A percentile compares a stretch with the other conserved stretches of the same genome.
phyloP scores from a whole-genome alignment of 441 rosid genomes.

The Sinapis alba region DNA sequence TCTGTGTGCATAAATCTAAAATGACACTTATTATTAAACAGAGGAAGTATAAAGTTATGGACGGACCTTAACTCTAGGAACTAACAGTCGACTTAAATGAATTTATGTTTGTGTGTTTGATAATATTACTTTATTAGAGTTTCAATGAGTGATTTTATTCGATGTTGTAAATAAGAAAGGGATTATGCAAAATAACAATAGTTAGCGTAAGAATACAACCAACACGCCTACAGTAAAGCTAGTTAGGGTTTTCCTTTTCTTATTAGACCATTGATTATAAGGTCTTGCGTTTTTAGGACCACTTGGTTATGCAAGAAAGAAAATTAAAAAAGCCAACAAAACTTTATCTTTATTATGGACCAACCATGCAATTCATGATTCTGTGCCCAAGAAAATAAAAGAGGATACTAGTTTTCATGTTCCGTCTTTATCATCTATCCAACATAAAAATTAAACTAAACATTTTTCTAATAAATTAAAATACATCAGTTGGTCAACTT shows the following conservation, averaged over 20 bases:
- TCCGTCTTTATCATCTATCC: conserved; percentile 31
- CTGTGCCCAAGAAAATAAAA: conserved; percentile 22
- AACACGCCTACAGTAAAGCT: background rate
- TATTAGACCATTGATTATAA: background rate
- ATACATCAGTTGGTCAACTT: conserved; percentile 30
- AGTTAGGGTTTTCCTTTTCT: background rate
- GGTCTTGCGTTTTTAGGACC: conserved; percentile 18
- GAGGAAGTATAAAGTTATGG: no score
- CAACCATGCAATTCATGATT: conserved; percentile 40
- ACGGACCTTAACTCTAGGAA: background rate
- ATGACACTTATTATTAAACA: no score
- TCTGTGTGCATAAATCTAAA: no score
- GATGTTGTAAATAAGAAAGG: background rate
- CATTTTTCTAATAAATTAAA: conserved; percentile 7
- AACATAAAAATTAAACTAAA: conserved; percentile 11
- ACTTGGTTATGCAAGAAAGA: conserved; percentile 5
- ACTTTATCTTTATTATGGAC: conserved; percentile 35
- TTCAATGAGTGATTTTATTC: background rate
- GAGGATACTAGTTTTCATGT: conserved; percentile 21
- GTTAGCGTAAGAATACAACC: background rate
- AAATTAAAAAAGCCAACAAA: conserved; percentile 1
- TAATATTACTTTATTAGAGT: background rate
- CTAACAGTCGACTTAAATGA: background rate
- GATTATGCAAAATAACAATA: background rate
- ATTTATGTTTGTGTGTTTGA: background rate